These are phyloP conservation scores for Kitagawia praeruptora DNA, from an alignment of 129 eudicot genomes.

Conservation along the genomic window DNA sequence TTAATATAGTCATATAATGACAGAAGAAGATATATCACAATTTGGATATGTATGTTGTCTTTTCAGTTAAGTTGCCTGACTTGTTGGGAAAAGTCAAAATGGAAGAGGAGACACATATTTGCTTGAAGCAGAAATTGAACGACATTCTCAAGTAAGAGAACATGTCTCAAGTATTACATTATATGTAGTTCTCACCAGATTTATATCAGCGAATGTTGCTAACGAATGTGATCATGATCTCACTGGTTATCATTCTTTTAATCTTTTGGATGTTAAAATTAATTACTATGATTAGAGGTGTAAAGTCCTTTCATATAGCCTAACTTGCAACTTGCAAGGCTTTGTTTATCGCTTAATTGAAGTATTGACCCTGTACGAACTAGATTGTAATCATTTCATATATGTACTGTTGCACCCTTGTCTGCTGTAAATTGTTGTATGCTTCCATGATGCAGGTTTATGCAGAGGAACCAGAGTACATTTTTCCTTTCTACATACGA, in stretches of 20 bases:
- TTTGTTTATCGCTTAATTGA: background rate
- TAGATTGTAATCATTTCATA: background rate
- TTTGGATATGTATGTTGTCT: constrained; percentile 13
- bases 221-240: background rate
- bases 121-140: constrained; percentile 69
- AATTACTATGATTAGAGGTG: background rate
- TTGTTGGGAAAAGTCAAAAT: constrained; percentile 60
- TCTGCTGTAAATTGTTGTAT: background rate
- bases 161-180: background rate
- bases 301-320: background rate
- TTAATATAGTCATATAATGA: background rate
- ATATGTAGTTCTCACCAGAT: background rate
- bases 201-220: background rate
- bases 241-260: background rate
- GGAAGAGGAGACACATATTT: constrained; percentile 65
- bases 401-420: background rate
- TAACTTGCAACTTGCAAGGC: background rate
- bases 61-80: constrained; percentile 89
- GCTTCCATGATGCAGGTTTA: constrained; percentile 38
- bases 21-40: background rate
- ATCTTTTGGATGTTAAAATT: background rate
- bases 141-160: constrained; percentile 72
- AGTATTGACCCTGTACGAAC: background rate
- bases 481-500: constrained; percentile 63
- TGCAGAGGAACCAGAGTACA: constrained; percentile 71